Evolutionary conservation across 139 green algal genomes (phyloP).

Genomic region (Pleodorina starrii): DNA sequence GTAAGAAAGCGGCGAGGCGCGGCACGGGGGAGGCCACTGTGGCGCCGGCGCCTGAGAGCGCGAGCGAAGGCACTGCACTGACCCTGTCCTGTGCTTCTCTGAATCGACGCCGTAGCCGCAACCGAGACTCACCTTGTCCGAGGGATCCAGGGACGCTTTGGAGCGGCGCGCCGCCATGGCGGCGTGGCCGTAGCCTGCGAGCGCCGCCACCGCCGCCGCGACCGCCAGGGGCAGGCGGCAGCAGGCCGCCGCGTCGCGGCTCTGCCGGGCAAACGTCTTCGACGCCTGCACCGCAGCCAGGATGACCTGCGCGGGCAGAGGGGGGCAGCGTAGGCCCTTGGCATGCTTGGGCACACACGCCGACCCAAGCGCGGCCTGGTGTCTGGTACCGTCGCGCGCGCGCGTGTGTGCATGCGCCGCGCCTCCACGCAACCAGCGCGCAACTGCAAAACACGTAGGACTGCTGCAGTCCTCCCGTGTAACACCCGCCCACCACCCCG

Average conservation of each 20-base stretch:
- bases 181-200: constrained; percentile 15
- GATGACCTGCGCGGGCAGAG: neutral
- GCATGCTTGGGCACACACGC: no score
- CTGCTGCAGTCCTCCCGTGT: no score
- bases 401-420: no score
- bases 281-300: neutral
- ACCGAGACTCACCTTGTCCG: constrained; percentile 9
- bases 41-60: neutral
- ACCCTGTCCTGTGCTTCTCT: no score
- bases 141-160: neutral
- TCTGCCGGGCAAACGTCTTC: constrained; percentile 35
- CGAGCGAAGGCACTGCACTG: neutral
- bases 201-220: constrained; percentile 20
- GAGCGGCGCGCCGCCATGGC: constrained; percentile 10
- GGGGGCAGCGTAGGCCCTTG: no score
- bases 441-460: neutral
- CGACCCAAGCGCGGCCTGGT: no score
- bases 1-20: no score
- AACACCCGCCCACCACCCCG: no score
- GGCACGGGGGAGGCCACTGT: no score
- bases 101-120: no score
- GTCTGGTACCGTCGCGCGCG: no score
- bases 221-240: constrained; percentile 22
- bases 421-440: no score
- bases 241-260: constrained; percentile 13